These are phyloP conservation scores for Penicillium roqueforti DNA, from an alignment of 495 filamentous ascomycete genomes.

Conservation along the genomic window DNA sequence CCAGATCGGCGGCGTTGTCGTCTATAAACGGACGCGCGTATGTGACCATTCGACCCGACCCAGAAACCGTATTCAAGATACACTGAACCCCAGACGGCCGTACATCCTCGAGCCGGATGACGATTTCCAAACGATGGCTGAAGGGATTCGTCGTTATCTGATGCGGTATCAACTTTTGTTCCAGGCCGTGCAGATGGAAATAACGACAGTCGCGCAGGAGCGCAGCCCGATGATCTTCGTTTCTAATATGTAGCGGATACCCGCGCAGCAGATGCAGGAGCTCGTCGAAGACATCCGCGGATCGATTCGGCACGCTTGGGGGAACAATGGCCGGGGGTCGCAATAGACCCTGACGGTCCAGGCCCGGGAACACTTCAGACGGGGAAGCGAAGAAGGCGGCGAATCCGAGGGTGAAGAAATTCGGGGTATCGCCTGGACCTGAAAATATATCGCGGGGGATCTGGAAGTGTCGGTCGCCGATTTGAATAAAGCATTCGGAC, in stretches of 20 bases:
- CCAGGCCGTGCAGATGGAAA: slow-evolving; percentile 85
- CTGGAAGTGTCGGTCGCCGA: slow-evolving; percentile 80
- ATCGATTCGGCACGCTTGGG: slow-evolving; percentile 74
- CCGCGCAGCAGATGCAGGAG: slow-evolving; percentile 80
- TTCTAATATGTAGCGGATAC: slow-evolving; percentile 76
- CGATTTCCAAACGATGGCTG: slow-evolving; percentile 66
- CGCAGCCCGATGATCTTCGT: slow-evolving; percentile 71
- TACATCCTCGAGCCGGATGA: slow-evolving; percentile 78
- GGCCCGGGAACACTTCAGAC: slow-evolving; percentile 78
- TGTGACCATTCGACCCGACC: slow-evolving; percentile 56
- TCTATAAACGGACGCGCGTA: slow-evolving; percentile 84
- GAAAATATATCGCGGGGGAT: slow-evolving; percentile 87
- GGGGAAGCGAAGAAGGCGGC: slow-evolving; percentile 81
- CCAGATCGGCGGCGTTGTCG: slow-evolving; percentile 64
- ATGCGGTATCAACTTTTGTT: slow-evolving; percentile 82
- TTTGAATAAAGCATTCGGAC: slow-evolving; percentile 84
- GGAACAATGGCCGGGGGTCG: slow-evolving; percentile 84
- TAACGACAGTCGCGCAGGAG: slow-evolving; percentile 87
- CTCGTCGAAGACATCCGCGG: slow-evolving; percentile 74
- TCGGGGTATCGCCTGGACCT: slow-evolving; percentile 79
- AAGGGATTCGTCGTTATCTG: slow-evolving; percentile 70
- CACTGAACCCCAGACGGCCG: slow-evolving; percentile 78
- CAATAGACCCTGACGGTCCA: slow-evolving; percentile 74
- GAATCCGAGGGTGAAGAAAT: slow-evolving; percentile 95
- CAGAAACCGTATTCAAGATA: slow-evolving; percentile 32